Base-by-base conservation (phyloP, 208 protist species). In the Novymonas esmeraldas region DNA sequence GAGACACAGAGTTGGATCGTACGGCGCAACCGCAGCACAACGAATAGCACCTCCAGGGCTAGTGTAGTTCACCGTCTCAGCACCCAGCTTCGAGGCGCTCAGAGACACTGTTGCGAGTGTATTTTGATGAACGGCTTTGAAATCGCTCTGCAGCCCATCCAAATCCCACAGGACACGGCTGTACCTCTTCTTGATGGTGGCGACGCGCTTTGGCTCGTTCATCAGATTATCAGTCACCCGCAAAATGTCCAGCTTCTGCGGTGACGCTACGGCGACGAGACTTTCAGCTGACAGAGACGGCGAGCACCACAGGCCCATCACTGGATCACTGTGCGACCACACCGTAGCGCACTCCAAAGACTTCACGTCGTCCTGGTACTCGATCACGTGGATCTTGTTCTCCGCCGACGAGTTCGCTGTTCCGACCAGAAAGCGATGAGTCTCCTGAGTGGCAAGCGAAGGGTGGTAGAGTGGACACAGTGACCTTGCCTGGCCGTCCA, bases 341-440 rank as follows among this genome's bases (percentile, higher is more conserved):
- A 89, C 72, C 0, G 80, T 63, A 2, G 61, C 70, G 55, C 85
- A 92, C 50, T 93, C 87, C 6, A 94, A 33, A 5, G 79, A 68
- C 16, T 82, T 78, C 4, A 73, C 82, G 33, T 85, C 82, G 46
- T 92, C 87, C 1, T 89, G 74, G 59, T 85, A 94, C 41, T 93
- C 86, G 2, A 95, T 72, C 7, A 93, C 54, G 45, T 88, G 74
- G 20, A 94, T 90, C 62, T 91, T 92, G 61, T 93, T 95, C 29
- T 82, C 81, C 0, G 63, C 69, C 2, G 71, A 63, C 28, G 73
- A 55, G 56, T 63, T 84, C 3, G 74, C 68, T 10, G 90, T 92
- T 4, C 85, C 85, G 7, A 93, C 86, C 42, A 95, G 54, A 74
- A 95, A 94, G 6, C 68, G 62, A 58, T 92, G 86, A 29, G 49